Base-by-base conservation (phyloP, 2,329 filamentous ascomycete genomes). In the Colletotrichum sidae region DNA sequence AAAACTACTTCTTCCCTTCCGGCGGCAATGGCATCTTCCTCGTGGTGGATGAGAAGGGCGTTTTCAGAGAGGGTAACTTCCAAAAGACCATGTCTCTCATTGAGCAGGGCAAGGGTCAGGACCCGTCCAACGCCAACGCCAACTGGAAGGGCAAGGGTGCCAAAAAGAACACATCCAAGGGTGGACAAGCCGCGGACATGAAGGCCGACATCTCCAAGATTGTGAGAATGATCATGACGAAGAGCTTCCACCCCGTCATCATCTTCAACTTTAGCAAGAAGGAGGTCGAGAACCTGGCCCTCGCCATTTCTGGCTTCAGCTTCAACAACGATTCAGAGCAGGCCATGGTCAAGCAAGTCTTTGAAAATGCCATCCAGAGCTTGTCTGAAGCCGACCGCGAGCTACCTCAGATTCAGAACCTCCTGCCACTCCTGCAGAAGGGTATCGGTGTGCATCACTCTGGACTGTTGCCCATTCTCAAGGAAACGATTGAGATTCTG, bases 251-350 rank as follows among this genome's bases (percentile, higher is more conserved):
- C 74, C 96, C 96, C 0, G 96, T 98, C 72, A 99, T 99, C 75
- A 94, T 99, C 44, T 99, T 99, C 87, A 98, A 95, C 79, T 99
- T 99, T 82, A 97, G 94, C 85, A 99, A 99, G 83, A 88, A 95
- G 70, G 95, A 98, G 73, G 97, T 95, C 76, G 96, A 99, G 80
- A 89, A 90, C 68, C 90, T 96, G 77, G 96, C 96, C 2, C 83
- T 99, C 51, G 88, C 93, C 71, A 94, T 97, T 81, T 95, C 90
- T 56, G 87, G 88, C 67, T 87, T 98, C 74, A 90, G 92, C 51
- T 97, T 99, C 86, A 99, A 99, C 80, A 94, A 97, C 70, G 93
- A 97, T 25, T 94, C 93, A 0, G 96, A 99, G 79, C 97, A 97
- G 78, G 89, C 89, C 33, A 94, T 98, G 91, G 96, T 99, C 1